Percentiles rank a stretch among this genome's conserved stretches.
Conservation (phyloP, 2,329 filamentous ascomycete species). For the Monilinia fructicola region DNA sequence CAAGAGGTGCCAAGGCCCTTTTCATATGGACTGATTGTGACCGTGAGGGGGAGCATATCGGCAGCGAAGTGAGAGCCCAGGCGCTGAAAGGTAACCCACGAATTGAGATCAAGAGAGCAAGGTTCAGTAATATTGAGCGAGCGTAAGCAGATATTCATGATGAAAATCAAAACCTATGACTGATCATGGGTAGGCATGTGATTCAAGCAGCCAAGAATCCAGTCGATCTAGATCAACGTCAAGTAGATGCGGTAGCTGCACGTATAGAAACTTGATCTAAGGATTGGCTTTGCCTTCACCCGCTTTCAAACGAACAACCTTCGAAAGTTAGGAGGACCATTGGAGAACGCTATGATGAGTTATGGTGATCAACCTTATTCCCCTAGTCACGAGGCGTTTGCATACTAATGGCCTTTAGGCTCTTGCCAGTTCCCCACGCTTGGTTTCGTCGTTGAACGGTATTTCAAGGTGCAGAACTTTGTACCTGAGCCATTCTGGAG, state of each 20-base stretch:
- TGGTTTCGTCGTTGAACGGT: slow-evolving; percentile 94
- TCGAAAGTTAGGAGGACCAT: slow-evolving; percentile 65
- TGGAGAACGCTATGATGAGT: slow-evolving; percentile 61
- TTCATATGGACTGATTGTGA: slow-evolving; percentile 99
- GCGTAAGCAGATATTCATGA: slow-evolving; percentile 55
- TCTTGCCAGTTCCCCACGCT: slow-evolving; percentile 97
- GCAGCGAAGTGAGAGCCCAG: slow-evolving; percentile 81
- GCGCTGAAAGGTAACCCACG: slow-evolving; percentile 70
- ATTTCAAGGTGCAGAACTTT: slow-evolving; percentile 91
- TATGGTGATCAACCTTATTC: slow-evolving; percentile 61
- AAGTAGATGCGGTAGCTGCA: slow-evolving; percentile 83
- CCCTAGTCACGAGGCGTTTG: not conserved
- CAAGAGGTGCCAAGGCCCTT: slow-evolving; percentile 67
- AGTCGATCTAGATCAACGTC: slow-evolving; percentile 75
- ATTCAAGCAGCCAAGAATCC: slow-evolving; percentile 77
- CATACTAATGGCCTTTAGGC: slow-evolving; percentile 44
- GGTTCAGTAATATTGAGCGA: slow-evolving; percentile 93
- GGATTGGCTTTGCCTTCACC: slow-evolving; percentile 91
- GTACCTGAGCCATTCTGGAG: slow-evolving; percentile 90
- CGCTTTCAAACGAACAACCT: slow-evolving; percentile 80
- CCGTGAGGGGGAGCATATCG: slow-evolving; percentile 95
- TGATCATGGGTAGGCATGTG: slow-evolving; percentile 64
- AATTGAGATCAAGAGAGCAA: slow-evolving; percentile 80
- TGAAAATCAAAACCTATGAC: not conserved
- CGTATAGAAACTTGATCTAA: slow-evolving; percentile 92